Evolutionary conservation across 805 yeast genomes (phyloP).

Genomic region (Suhomyces sp.): DNA sequence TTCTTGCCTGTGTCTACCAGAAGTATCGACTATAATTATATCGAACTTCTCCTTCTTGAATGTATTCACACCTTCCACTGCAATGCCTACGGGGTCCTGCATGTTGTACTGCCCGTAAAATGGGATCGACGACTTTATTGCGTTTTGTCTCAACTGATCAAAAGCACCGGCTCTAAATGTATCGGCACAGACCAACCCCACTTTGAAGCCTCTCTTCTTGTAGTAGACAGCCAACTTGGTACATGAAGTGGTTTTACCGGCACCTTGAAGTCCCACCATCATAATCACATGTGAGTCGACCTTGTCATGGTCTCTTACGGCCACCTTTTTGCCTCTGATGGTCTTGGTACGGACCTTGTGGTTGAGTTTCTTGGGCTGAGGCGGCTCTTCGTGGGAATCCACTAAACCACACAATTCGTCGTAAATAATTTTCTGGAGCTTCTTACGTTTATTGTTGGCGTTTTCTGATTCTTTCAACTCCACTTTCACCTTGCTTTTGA

Average conservation of each 20-base stretch:
- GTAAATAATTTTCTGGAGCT: constrained; percentile 86
- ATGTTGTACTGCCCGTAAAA: constrained; percentile 94
- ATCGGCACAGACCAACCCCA: constrained; percentile 97
- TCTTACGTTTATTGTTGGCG: constrained; percentile 68
- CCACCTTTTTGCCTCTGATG: constrained; percentile 28
- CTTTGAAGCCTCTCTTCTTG: constrained; percentile 89
- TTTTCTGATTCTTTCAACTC: constrained; percentile 52
- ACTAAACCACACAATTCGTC: constrained; percentile 88
- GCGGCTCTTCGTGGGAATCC: constrained; percentile 62
- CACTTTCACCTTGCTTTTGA: constrained; percentile 46
- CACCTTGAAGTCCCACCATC: constrained; percentile 99
- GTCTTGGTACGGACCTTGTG: constrained; percentile 16
- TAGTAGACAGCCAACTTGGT: constrained; percentile 94
- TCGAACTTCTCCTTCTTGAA: constrained; percentile 91
- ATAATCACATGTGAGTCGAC: constrained; percentile 60
- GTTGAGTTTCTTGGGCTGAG: constrained; percentile 80
- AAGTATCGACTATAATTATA: constrained; percentile 92
- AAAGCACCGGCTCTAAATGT: constrained; percentile 99
- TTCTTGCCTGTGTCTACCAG: constrained; percentile 97
- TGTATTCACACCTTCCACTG: constrained; percentile 86
- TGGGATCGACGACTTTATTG: constrained; percentile 91
- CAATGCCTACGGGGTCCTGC: constrained; percentile 91
- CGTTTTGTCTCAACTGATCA: constrained; percentile 96
- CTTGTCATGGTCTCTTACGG: constrained; percentile 16
- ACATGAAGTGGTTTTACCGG: constrained; percentile 98